A percentile compares a stretch with the other conserved stretches of the same genome.
These are phyloP conservation scores for Extremus antarcticus DNA, from an alignment of 495 filamentous ascomycete species.

Conservation along the genomic window DNA sequence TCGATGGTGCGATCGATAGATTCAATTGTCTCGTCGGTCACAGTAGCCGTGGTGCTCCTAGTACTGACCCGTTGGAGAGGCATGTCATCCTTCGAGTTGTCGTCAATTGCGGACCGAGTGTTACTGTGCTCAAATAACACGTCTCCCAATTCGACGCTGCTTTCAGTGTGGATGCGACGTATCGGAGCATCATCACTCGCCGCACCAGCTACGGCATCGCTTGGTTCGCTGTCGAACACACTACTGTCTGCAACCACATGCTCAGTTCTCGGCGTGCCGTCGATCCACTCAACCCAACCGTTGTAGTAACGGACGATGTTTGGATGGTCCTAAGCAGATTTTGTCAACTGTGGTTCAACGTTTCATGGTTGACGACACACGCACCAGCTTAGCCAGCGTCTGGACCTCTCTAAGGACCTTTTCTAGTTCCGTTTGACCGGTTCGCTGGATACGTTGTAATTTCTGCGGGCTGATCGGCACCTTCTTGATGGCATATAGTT, in stretches of 20 bases:
- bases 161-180: not conserved
- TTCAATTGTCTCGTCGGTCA: slow-evolving; percentile 10
- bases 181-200: not conserved
- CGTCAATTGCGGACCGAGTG: not conserved
- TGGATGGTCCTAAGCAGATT: slow-evolving; percentile 28
- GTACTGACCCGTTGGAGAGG: not conserved
- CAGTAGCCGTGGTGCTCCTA: not conserved
- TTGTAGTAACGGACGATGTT: slow-evolving; percentile 33
- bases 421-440: slow-evolving; percentile 25
- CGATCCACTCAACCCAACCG: slow-evolving; percentile 29
- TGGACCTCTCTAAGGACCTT: slow-evolving; percentile 30
- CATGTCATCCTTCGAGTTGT: not conserved
- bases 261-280: not conserved
- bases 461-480: slow-evolving; percentile 25
- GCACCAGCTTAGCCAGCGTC: slow-evolving; percentile 20
- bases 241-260: not conserved
- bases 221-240: not conserved
- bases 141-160: not conserved
- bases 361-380: no score
- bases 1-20: slow-evolving; percentile 12
- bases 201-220: not conserved
- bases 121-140: slow-evolving; percentile 21
- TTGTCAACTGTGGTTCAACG: no score
- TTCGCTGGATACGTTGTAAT: slow-evolving; percentile 20
- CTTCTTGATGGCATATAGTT: slow-evolving; percentile 36